Percentiles rank a stretch among this genome's conserved stretches.
Conservation (phyloP, 257 asterid genomes). For the Gentiana straminea region DNA sequence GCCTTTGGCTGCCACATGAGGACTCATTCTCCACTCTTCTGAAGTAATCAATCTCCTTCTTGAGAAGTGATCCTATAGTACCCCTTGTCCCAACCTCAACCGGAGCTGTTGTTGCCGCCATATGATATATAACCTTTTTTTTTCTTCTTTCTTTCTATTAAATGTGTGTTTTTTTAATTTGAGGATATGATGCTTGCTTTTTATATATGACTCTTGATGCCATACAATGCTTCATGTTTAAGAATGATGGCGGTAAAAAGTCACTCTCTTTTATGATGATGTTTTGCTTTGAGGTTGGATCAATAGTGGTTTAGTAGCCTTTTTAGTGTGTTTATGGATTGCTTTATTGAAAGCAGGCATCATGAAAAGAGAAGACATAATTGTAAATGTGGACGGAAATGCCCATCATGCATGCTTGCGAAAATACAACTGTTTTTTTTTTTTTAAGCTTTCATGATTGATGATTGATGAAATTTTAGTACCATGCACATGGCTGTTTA, state of each 20-base stretch:
- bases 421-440: constrained; percentile 2
- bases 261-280: constrained; percentile 6
- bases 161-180: too few relatives aligned
- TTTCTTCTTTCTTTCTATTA: too few relatives aligned
- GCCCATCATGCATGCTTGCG: constrained; percentile 17
- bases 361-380: constrained; percentile 18
- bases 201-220: too few relatives aligned
- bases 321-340: constrained; percentile 9
- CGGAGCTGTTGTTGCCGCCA: constrained; percentile 24
- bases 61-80: constrained; percentile 69
- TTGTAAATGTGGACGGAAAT: constrained; percentile 13
- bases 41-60: constrained; percentile 78
- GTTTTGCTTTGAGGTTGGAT: constrained; percentile 15
- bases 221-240: constrained; percentile 9
- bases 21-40: constrained; percentile 30
- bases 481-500: too few relatives aligned
- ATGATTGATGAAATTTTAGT: too few relatives aligned
- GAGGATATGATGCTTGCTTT: too few relatives aligned
- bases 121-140: constrained; percentile 3
- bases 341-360: constrained; percentile 17
- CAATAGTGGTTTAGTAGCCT: constrained; percentile 10
- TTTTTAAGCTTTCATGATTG: constrained; percentile 6
- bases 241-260: not conserved
- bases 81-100: constrained; percentile 70
- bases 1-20: constrained; percentile 18